Base-by-base conservation (phyloP, 208 protist species). In the Balamuthia mandrillaris region DNA sequence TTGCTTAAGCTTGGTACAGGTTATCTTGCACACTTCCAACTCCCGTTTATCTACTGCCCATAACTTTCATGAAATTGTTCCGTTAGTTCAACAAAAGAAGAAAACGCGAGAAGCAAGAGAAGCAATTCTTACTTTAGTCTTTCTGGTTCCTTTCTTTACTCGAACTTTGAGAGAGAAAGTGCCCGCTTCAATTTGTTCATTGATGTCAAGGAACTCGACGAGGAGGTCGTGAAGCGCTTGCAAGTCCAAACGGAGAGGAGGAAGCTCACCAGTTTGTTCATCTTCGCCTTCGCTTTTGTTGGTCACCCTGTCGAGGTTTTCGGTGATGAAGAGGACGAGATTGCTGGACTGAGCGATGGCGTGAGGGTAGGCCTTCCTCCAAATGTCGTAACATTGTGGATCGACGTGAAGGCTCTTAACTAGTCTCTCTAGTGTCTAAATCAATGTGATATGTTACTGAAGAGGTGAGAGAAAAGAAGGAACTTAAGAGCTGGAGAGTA, bases 321-420 rank as follows among this genome's bases (percentile, higher is more conserved):
- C 65, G 39, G 65, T 49, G 65, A 74, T 37, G 65, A 51, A 74
- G 39, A 74, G 65, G n/a, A 74, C 29, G 65, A 74, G 27, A 6
- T 74, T 37, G 39, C 41, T 31, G 1, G 39, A 51, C 37, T 45
- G n/a, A 24, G 37, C 27, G 39, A 74, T 35, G 65, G 45, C 21
- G 65, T 42, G 65, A 6, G 65, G 65, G 41, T 74, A 74, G 6
- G 51, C n/a, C 65, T n/a, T 0, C n/a, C 51, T 27, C 65, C 65
- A 74, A 10, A 31, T 51, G 27, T 44, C 10, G n/a, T 51, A 74
- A 24, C 41, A 27, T 16, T 74, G 10, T 42, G 45, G 45, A 42
- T 74, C 65, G 14, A 49, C 39, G n/a, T 18, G n/a, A n/a, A 56
- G 49, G 18, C 18, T 24, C 18, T n/a, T 18, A 18, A 56, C 49